These are phyloP conservation scores for Penicillium nordicum DNA, from an alignment of 2,329 filamentous ascomycete species.

Conservation along the genomic window DNA sequence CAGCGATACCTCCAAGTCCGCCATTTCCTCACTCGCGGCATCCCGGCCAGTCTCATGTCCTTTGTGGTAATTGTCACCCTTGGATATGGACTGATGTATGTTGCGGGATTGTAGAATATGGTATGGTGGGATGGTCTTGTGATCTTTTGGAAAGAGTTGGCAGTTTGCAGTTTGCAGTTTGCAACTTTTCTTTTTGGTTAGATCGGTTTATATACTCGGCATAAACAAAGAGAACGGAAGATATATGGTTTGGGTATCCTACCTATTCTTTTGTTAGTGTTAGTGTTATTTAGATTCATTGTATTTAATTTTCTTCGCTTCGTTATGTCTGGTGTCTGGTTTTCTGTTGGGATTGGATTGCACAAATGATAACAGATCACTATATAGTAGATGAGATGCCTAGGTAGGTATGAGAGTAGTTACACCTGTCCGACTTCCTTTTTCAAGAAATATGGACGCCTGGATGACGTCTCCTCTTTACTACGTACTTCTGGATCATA, in stretches of 20 bases:
- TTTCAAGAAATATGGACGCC: not conserved
- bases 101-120: constrained; percentile 57
- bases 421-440: constrained; percentile 1
- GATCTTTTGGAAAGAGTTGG: not conserved
- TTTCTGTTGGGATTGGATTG: not conserved
- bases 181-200: not conserved
- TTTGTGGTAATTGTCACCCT: constrained; percentile 80
- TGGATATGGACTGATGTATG: constrained; percentile 85
- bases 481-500: no score
- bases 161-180: not conserved
- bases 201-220: not conserved
- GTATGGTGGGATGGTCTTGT: not conserved
- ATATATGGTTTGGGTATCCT: not conserved
- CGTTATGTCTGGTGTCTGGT: no score
- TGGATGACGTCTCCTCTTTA: not conserved
- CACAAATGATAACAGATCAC: not conserved
- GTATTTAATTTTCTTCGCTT: not conserved
- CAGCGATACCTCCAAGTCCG: constrained; percentile 87
- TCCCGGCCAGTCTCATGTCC: constrained; percentile 79
- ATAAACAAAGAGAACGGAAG: not conserved
- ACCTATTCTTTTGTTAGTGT: not conserved
- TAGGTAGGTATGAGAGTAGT: not conserved
- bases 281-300: not conserved
- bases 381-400: not conserved
- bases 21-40: constrained; percentile 91